Evolutionary conservation across 2,329 filamentous ascomycete genomes (phyloP).

Genomic region (Cryphonectria carpinicola): DNA sequence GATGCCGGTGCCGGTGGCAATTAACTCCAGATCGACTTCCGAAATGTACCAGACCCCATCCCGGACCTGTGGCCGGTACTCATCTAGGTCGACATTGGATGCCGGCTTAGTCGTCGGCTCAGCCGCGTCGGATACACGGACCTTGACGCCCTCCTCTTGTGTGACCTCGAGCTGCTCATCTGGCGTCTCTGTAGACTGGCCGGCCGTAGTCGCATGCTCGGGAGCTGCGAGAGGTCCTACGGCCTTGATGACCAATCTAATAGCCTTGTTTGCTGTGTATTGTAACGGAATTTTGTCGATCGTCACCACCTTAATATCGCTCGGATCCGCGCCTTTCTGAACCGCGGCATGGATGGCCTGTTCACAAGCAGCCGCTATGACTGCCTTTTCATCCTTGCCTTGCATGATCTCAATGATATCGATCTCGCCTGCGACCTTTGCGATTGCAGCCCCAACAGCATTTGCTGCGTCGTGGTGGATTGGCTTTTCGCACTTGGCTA

Average conservation of each 20-base stretch:
- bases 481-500: constrained; percentile 59
- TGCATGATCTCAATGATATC: constrained; percentile 48
- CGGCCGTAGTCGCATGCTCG: constrained; percentile 15
- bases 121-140: constrained; percentile 26
- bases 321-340: not conserved
- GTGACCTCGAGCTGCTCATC: not conserved
- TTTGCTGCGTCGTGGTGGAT: constrained; percentile 64
- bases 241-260: constrained; percentile 32
- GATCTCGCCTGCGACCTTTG: constrained; percentile 58
- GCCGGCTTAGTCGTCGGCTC: constrained; percentile 4
- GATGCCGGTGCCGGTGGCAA: constrained; percentile 42
- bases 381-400: constrained; percentile 25
- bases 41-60: constrained; percentile 42
- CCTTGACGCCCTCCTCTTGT: not conserved
- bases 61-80: constrained; percentile 39
- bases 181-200: constrained; percentile 12
- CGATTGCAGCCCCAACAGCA: constrained; percentile 66
- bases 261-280: constrained; percentile 32
- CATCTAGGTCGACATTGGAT: constrained; percentile 38
- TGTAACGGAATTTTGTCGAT: constrained; percentile 43
- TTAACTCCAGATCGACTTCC: constrained; percentile 42
- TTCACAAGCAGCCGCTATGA: constrained; percentile 37
- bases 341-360: constrained; percentile 26
- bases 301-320: constrained; percentile 48
- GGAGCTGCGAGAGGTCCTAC: constrained; percentile 28